Evolutionary conservation across 768 basidiomycete species (phyloP).

Genomic region (Amanita rimosa): DNA sequence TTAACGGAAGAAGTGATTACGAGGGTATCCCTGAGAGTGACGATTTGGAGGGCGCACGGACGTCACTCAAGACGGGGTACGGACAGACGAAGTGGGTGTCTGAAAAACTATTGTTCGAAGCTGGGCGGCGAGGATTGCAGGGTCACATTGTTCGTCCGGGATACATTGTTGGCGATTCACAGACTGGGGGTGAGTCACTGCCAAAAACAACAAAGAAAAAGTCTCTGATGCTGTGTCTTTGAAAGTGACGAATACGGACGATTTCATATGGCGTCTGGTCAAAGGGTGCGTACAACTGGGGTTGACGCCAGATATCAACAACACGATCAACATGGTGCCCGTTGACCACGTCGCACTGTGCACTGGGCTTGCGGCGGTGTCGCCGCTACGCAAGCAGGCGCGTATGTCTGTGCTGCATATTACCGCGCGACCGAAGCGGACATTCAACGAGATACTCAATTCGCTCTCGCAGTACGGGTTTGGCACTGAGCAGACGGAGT

Average conservation of each 20-base stretch:
- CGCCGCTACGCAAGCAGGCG: constrained; percentile 36
- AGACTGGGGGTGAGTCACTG: constrained; percentile 70
- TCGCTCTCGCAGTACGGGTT: constrained; percentile 75
- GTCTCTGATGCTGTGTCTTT: no score
- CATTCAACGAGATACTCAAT: constrained; percentile 79
- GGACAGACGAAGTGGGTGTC: constrained; percentile 99
- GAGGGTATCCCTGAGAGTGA: constrained; percentile 81
- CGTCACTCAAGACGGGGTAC: constrained; percentile 78
- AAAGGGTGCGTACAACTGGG: constrained; percentile 99
- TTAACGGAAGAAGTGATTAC: constrained; percentile 24
- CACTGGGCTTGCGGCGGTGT: constrained; percentile 60
- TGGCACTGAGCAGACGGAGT: constrained; percentile 67
- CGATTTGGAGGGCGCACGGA: constrained; percentile 75
- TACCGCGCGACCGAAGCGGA: constrained; percentile 75
- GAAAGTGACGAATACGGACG: constrained; percentile 90
- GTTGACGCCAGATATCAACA: constrained; percentile 93
- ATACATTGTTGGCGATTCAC: constrained; percentile 91
- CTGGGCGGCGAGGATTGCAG: constrained; percentile 71
- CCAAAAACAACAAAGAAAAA: no score
- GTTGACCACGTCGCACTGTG: constrained; percentile 92
- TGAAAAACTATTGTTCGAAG: constrained; percentile 89
- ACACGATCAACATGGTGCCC: constrained; percentile 96
- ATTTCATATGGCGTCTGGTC: constrained; percentile 96
- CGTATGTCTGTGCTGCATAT: constrained; percentile 65
- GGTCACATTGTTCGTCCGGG: constrained; percentile 89